Evolutionary conservation across 139 green algal species (phyloP).

Genomic region (Edaphochlamys debaryana): DNA sequence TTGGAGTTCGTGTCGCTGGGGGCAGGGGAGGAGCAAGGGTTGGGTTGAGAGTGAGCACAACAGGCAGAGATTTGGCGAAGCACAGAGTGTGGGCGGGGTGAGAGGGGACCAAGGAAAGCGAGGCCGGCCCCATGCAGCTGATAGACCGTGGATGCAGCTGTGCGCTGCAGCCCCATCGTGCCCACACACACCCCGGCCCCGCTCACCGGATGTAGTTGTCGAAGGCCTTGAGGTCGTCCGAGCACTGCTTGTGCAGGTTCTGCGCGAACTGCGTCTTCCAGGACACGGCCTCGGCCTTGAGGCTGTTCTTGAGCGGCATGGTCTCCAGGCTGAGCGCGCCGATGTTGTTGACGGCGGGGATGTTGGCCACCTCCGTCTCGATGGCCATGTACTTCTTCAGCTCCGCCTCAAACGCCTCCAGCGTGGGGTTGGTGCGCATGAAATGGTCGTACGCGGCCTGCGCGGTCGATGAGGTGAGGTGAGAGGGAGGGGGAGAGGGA

Average conservation of each 20-base stretch:
- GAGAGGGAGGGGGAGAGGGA: background rate
- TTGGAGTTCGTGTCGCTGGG: conserved; percentile 81
- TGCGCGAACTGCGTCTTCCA: conserved; percentile 95
- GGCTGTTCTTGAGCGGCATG: conserved; percentile 84
- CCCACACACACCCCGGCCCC: too few relatives aligned
- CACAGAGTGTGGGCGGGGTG: too few relatives aligned
- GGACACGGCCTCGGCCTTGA: conserved; percentile 84
- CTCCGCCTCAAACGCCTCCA: conserved; percentile 91
- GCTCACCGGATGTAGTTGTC: conserved; percentile 83
- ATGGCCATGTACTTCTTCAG: conserved; percentile 88
- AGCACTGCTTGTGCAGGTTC: conserved; percentile 90
- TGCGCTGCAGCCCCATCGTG: too few relatives aligned
- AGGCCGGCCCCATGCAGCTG: too few relatives aligned
- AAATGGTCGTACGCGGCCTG: conserved; percentile 64
- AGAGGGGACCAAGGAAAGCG: too few relatives aligned
- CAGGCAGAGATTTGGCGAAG: too few relatives aligned
- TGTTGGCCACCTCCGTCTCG: conserved; percentile 73
- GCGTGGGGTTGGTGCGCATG: conserved; percentile 74
- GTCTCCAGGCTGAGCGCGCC: conserved; percentile 87
- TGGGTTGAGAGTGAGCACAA: too few relatives aligned
- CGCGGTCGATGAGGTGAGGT: too few relatives aligned
- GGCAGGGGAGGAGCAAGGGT: background rate
- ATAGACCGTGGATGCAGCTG: too few relatives aligned
- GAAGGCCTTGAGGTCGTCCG: conserved; percentile 85
- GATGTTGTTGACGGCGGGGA: conserved; percentile 85